Conservation (phyloP, 2,329 filamentous ascomycete species). For the Aspergillus sp. region DNA sequence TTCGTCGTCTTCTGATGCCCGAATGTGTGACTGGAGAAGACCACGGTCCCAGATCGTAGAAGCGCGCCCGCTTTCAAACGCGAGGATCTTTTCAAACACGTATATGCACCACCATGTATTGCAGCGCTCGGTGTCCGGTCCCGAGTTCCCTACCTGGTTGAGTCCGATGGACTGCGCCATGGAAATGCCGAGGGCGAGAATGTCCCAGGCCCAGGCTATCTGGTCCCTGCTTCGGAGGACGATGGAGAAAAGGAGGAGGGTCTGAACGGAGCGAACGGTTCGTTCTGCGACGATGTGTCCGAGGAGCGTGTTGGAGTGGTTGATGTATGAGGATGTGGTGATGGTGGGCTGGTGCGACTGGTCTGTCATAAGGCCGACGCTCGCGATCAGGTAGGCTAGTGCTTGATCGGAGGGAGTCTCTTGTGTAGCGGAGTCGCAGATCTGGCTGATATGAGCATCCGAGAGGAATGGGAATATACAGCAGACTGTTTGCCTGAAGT, state of each 20-base stretch:
- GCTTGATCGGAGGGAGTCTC: not conserved
- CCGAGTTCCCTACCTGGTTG: too few relatives aligned
- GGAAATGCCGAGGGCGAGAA: not conserved
- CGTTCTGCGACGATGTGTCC: not conserved
- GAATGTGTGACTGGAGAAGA: too few relatives aligned
- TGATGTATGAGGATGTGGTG: not conserved
- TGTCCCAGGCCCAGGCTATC: slow-evolving; percentile 5
- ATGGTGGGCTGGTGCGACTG: too few relatives aligned
- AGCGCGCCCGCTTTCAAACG: slow-evolving; percentile 2
- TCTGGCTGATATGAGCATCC: not conserved
- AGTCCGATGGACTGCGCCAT: slow-evolving; percentile 2
- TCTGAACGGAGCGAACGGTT: not conserved
- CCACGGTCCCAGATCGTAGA: not conserved
- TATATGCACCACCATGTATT: slow-evolving; percentile 8
- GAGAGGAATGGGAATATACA: not conserved
- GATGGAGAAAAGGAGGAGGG: not conserved
- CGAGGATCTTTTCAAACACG: slow-evolving; percentile 7
- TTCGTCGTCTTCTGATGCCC: too few relatives aligned
- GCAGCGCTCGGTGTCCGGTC: too few relatives aligned
- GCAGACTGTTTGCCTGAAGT: not conserved
- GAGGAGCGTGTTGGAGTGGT: not conserved
- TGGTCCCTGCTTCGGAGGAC: slow-evolving; percentile 1
- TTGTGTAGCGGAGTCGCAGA: not conserved
- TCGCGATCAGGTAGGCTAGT: not conserved
- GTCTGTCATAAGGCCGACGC: not conserved